A percentile compares a stretch with the other conserved stretches of the same genome.
Evolutionary conservation across 495 filamentous ascomycete species (phyloP).

Genomic region (Diplogelasinospora grovesii): DNA sequence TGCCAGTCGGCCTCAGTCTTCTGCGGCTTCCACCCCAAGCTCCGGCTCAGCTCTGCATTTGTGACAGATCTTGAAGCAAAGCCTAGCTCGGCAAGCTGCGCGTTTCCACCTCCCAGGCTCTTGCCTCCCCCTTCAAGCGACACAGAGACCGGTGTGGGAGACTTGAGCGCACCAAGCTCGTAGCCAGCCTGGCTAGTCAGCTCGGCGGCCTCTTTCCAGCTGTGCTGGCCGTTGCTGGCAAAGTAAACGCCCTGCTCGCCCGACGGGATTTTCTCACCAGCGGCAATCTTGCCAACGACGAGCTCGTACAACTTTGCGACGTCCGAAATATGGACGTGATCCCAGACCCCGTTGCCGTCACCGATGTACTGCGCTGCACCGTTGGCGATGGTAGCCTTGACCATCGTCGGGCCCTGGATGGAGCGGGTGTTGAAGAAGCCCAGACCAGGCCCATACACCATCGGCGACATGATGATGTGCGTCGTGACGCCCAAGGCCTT

Average conservation of each 20-base stretch:
- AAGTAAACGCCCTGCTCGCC: constrained; percentile 43
- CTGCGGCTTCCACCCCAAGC: constrained; percentile 37
- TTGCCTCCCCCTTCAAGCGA: constrained; percentile 28
- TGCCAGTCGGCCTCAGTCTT: constrained; percentile 24
- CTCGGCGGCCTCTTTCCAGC: constrained; percentile 33
- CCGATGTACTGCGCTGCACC: constrained; percentile 28
- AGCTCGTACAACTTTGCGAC: constrained; percentile 34
- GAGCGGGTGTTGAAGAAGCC: constrained; percentile 36
- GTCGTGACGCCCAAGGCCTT: constrained; percentile 35
- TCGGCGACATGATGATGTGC: constrained; percentile 40
- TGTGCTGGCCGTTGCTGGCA: constrained; percentile 32
- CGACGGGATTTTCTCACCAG: constrained; percentile 22
- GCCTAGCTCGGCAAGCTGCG: constrained; percentile 27
- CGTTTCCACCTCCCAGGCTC: constrained; percentile 19
- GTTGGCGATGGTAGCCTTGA: constrained; percentile 19
- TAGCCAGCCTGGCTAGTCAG: constrained; percentile 31
- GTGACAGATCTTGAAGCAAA: constrained; percentile 27
- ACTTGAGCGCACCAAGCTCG: constrained; percentile 25
- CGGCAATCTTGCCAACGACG: constrained; percentile 2
- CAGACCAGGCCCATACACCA: constrained; percentile 42
- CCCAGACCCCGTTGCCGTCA: constrained; percentile 38
- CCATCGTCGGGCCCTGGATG: constrained; percentile 33
- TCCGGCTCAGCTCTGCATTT: constrained; percentile 19
- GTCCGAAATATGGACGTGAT: constrained; percentile 43
- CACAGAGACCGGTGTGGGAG: constrained; percentile 24